Base-by-base conservation (phyloP, 78 protist species). In the Tieghemostelium lacteum region DNA sequence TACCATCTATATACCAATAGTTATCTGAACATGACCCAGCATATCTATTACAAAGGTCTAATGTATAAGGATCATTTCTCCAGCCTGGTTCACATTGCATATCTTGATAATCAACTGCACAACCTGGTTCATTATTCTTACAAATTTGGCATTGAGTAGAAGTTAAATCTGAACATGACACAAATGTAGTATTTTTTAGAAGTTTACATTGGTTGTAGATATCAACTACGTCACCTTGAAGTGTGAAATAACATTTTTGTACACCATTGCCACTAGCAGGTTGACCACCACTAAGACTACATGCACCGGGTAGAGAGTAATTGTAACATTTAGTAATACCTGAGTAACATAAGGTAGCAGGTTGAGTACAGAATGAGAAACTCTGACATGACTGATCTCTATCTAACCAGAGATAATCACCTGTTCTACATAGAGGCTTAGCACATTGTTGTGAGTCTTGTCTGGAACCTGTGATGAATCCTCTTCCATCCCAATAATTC, bases 401-500 rank as follows among this genome's bases (percentile, higher is more conserved):
- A 22, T 58, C 64, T 8, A 58, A 22, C 64, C 64, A 58, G n/a
- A 58, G 34, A 58, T 58, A 58, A 22, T 58, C 64, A 20, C 64
- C 64, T 58, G 64, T 58, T 12, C 64, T 12, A 58, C 64, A 58
- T 8, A 58, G 64, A 6, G 64, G 64, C 16, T 8, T 22, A 8
- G 64, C n/a, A 22, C 64, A 58, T 22, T 58, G 31, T 6, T 58
- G 10, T 22, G 16, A 22, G 5, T 8, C 16, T 22, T 58, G 64
- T n/a, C 64, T 12, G 12, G 64, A 58, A 6, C 64, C 64, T n/a
- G 16, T 22, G 16, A 12, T 58, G 31, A 8, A 58, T 22, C 64
- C 64, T n/a, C 64, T 12, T 10, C 64, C 64, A 17, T 20, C 5
- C 64, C 64, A 58, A 8, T 17, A 58, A 5, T 6, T 20, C 10